A percentile compares a stretch with the other conserved stretches of the same genome.
Evolutionary conservation across 2,329 filamentous ascomycete genomes (phyloP).

Genomic region (Botrytis pseudocinerea): DNA sequence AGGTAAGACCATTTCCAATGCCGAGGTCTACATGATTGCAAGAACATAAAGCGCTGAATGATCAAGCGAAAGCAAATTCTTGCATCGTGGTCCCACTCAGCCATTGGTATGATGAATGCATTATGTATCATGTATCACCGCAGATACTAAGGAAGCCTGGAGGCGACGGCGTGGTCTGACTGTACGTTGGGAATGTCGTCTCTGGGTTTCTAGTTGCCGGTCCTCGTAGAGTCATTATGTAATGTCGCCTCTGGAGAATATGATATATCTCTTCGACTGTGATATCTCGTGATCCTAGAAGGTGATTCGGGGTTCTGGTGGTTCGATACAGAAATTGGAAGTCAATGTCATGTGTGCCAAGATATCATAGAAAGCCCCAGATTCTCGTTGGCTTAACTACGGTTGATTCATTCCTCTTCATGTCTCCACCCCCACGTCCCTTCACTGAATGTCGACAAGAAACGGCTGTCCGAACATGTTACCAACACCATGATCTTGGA

Average conservation of each 20-base stretch:
- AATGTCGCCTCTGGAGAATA: background rate
- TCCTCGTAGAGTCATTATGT: slow-evolving; percentile 16
- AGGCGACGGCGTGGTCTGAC: slow-evolving; percentile 9
- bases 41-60: slow-evolving; percentile 15
- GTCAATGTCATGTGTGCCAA: slow-evolving; percentile 20
- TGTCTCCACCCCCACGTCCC: slow-evolving; percentile 12
- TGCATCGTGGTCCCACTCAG: slow-evolving; percentile 15
- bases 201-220: background rate
- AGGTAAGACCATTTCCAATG: background rate
- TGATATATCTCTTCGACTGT: slow-evolving; percentile 1
- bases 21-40: slow-evolving; percentile 12
- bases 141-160: slow-evolving; percentile 9
- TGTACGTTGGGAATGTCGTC: slow-evolving; percentile 14
- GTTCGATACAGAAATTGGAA: background rate
- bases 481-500: slow-evolving; percentile 20
- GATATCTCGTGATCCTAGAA: slow-evolving; percentile 5
- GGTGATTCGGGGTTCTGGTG: background rate
- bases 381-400: slow-evolving; percentile 17
- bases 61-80: slow-evolving; percentile 8
- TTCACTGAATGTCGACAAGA: background rate
- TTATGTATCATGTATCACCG: slow-evolving; percentile 19
- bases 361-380: background rate
- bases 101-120: slow-evolving; percentile 20
- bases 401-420: background rate
- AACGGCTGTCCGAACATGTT: slow-evolving; percentile 2